Conservation (phyloP, 2,329 filamentous ascomycete genomes). For the Colletotrichum phormii region DNA sequence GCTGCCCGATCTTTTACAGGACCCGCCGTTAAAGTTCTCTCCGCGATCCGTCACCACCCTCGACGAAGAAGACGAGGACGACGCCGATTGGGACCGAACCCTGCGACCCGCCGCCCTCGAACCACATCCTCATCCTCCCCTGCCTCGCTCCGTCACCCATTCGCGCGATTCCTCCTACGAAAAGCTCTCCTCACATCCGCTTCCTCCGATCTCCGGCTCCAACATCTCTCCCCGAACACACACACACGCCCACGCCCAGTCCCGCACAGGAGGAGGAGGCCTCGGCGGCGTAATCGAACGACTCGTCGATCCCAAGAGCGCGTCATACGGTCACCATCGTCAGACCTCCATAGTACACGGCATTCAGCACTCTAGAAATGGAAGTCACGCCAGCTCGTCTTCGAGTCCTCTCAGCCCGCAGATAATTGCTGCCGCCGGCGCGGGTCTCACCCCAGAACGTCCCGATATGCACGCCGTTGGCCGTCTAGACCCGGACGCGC, state of each 20-base stretch:
- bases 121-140: slow-evolving; percentile 41
- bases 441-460: slow-evolving; percentile 61
- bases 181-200: slow-evolving; percentile 54
- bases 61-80: slow-evolving; percentile 63
- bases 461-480: slow-evolving; percentile 61
- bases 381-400: slow-evolving; percentile 83
- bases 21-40: slow-evolving; percentile 61
- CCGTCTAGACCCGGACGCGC: slow-evolving; percentile 58
- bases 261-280: slow-evolving; percentile 48
- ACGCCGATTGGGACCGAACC: slow-evolving; percentile 63
- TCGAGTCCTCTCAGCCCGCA: slow-evolving; percentile 90
- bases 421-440: slow-evolving; percentile 78
- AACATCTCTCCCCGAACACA: slow-evolving; percentile 50
- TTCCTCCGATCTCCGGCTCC: slow-evolving; percentile 35
- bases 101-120: slow-evolving; percentile 60
- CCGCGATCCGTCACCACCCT: slow-evolving; percentile 62
- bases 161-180: slow-evolving; percentile 71
- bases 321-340: slow-evolving; percentile 85
- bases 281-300: slow-evolving; percentile 61
- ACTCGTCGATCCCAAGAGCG: slow-evolving; percentile 66
- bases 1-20: slow-evolving; percentile 66
- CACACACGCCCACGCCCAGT: slow-evolving; percentile 48
- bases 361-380: slow-evolving; percentile 91
- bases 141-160: slow-evolving; percentile 58
- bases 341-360: slow-evolving; percentile 98